Conservation (phyloP, 768 basidiomycete genomes). For the Cystoderma amianthinum region DNA sequence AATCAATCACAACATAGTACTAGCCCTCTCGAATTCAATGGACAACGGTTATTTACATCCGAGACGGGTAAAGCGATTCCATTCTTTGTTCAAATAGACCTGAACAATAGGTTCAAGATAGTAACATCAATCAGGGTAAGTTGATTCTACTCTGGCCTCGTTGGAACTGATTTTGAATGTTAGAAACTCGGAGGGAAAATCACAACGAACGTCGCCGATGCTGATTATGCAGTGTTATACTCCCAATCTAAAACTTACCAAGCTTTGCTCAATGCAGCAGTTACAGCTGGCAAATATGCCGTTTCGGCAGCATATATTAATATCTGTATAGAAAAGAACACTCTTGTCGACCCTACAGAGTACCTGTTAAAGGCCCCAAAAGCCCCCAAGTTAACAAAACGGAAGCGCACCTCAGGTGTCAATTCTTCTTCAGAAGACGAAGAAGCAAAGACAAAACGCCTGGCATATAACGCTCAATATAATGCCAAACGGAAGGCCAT, state of each 20-base stretch:
- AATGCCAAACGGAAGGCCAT: background rate
- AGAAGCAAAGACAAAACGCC: conserved; percentile 2
- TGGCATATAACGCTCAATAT: background rate
- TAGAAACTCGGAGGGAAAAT: conserved; percentile 67
- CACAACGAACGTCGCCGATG: conserved; percentile 40
- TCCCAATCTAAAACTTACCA: conserved; percentile 43
- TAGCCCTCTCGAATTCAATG: too few relatives aligned
- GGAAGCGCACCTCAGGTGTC: background rate
- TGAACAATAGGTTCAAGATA: conserved; percentile 42
- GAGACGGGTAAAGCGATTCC: conserved; percentile 33
- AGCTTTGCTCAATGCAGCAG: conserved; percentile 30
- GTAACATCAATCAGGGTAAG: conserved; percentile 57
- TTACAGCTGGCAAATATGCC: conserved; percentile 31
- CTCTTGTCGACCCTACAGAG: conserved; percentile 33
- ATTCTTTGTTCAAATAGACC: conserved; percentile 68
- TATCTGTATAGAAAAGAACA: conserved; percentile 39
- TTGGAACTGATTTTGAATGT: background rate
- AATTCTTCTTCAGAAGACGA: background rate
- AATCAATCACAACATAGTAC: too few relatives aligned
- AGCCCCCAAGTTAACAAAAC: conserved; percentile 12
- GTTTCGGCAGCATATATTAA: conserved; percentile 47
- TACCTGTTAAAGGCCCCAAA: conserved; percentile 32
- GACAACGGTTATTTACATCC: conserved; percentile 32
- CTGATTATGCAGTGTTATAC: conserved; percentile 57
- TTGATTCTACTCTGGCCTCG: background rate